These are phyloP conservation scores for Inonotus hispidus DNA, from an alignment of 1,284 basidiomycete genomes.

Conservation along the genomic window DNA sequence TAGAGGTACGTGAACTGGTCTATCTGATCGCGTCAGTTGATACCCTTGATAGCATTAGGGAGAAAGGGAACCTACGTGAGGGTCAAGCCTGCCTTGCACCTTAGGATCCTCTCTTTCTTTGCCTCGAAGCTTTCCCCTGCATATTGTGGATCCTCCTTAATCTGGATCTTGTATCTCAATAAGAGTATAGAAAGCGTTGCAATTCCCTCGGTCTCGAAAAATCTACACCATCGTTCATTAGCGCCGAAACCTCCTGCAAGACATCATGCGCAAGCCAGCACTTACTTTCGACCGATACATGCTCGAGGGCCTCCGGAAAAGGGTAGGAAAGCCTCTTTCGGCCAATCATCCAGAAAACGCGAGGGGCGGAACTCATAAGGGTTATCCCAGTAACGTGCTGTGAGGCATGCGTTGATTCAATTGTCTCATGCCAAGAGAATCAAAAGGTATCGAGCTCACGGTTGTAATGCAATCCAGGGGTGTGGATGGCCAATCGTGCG, in stretches of 20 bases:
- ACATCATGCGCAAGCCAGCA: neutral
- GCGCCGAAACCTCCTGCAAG: neutral
- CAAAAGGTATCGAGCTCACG: slow-evolving; percentile 26
- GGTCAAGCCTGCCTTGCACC: slow-evolving; percentile 32
- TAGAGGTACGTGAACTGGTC: slow-evolving; percentile 3
- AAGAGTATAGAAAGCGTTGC: slow-evolving; percentile 45
- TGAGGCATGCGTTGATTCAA: neutral
- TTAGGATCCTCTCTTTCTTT: slow-evolving; percentile 37
- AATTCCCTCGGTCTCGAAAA: slow-evolving; percentile 29
- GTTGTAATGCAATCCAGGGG: slow-evolving; percentile 41
- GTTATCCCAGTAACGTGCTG: slow-evolving; percentile 49
- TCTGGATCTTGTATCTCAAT: slow-evolving; percentile 40
- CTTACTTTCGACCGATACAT: slow-evolving; percentile 49
- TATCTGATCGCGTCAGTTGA: neutral
- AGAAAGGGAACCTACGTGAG: slow-evolving; percentile 30
- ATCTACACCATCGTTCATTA: slow-evolving; percentile 16
- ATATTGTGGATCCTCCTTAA: slow-evolving; percentile 48
- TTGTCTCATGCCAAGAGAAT: neutral
- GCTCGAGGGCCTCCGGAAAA: slow-evolving; percentile 47
- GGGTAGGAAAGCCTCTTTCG: slow-evolving; percentile 46
- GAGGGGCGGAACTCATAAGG: slow-evolving; percentile 44
- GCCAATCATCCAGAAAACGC: slow-evolving; percentile 46
- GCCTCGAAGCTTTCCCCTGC: slow-evolving; percentile 40
- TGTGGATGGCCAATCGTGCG: slow-evolving; percentile 36
- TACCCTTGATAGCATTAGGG: neutral